phyloP scores from a whole-genome alignment of 2,329 filamentous ascomycete species.

The Sporothrix pallida region DNA sequence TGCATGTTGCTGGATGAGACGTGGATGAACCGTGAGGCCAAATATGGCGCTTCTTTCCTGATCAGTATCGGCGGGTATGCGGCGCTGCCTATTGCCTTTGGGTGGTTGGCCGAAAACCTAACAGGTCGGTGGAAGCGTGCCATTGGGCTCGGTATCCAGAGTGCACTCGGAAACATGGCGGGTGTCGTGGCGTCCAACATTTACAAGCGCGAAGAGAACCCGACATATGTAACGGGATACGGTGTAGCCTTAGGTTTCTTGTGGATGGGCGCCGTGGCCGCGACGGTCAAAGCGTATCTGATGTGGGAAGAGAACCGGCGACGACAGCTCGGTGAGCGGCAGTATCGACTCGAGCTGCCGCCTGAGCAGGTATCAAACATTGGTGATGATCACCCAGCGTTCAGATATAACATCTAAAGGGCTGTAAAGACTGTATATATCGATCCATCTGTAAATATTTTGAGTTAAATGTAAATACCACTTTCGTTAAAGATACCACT shows the following conservation, averaged over 20 bases:
- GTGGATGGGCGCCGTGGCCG: constrained; percentile 51
- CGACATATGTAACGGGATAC: constrained; percentile 57
- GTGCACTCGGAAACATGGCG: constrained; percentile 57
- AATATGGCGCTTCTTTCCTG: constrained; percentile 60
- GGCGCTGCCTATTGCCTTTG: constrained; percentile 57
- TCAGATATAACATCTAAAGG: constrained; percentile 27
- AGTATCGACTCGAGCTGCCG: constrained; percentile 40
- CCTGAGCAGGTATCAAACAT: constrained; percentile 46
- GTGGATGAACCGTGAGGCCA: constrained; percentile 55
- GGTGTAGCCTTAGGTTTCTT: constrained; percentile 54
- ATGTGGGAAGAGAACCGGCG: constrained; percentile 47
- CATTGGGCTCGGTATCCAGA: constrained; percentile 58
- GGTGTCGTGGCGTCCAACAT: constrained; percentile 60
- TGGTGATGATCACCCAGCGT: constrained; percentile 47
- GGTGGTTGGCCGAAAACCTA: constrained; percentile 64
- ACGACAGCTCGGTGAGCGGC: constrained; percentile 44
- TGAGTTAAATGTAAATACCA: too few relatives aligned
- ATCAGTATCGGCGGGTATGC: constrained; percentile 60
- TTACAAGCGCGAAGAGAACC: constrained; percentile 52
- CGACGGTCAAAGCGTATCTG: constrained; percentile 41
- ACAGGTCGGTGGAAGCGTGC: constrained; percentile 63
- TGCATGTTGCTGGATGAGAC: constrained; percentile 58
- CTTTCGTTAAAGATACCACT: too few relatives aligned
- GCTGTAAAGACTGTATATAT: background rate
- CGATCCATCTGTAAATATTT: background rate